Evolutionary conservation across 805 yeast genomes (phyloP), one percentile per base, ranked within the genome.

Genomic region (Lachancea kluyveri): DNA sequence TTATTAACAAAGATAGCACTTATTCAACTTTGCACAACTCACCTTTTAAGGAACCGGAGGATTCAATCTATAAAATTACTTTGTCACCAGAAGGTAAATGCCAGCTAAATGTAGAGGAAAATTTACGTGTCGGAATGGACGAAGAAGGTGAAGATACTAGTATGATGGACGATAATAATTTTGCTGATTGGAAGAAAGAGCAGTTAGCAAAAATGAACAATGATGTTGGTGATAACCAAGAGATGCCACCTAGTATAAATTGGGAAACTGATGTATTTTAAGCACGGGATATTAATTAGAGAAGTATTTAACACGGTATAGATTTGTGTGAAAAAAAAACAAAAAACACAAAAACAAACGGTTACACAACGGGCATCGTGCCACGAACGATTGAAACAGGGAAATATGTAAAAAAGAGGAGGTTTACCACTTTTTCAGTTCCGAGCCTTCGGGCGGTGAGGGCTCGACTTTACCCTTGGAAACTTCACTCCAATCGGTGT

Each of bases 401-500:
- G 21, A 27, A 13, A 19, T 22, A 22, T n/a, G 24, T 22, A 22
- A 7, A 8, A 24, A 9, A 17, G 17, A 18, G 9, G 13, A 6
- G n/a, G 6, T 21, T 41, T 42, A 57, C 77, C 79, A 78, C 27
- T 65, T 60, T 48, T 67, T 74, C 3, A 73, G 69, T 45, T 69
- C 77, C 72, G 75, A 69, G 9, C 86, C 90, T 25, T 76, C 79
- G 1, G 95, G 94, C 0, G 94, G 87, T 15, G 68, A 58, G 2
- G 79, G 70, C 46, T 78, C 81, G 26, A 80, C 81, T 13, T 56
- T 66, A 37, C 74, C 75, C 35, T 70, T 65, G 22, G 73, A 65
- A 2, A 94, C 97, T 38, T 86, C 95, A 8, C 62, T 71, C 99
- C 99, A 92, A 52, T 85, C 83, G 4, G 98, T 92, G 27, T 94